These are phyloP conservation scores for Globisporangium echinulatum DNA, from an alignment of 352 stramenopile genomes.

Conservation along the genomic window DNA sequence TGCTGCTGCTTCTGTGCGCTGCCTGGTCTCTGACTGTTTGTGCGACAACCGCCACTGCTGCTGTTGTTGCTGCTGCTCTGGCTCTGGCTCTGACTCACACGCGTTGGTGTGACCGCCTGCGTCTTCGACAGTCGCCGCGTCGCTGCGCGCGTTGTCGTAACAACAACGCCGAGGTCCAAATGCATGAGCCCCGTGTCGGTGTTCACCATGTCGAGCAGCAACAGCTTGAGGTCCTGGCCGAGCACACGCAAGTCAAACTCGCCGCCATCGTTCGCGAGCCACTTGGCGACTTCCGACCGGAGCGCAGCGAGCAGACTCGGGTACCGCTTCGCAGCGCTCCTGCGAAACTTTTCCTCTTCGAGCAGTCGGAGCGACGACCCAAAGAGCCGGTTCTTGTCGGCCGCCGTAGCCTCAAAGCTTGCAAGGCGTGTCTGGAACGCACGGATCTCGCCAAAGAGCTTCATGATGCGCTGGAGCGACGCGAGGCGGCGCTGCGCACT, in stretches of 20 bases:
- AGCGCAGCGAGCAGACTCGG: constrained; percentile 41
- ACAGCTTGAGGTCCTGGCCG: constrained; percentile 61
- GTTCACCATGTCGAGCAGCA: constrained; percentile 79
- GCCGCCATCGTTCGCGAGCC: constrained; percentile 60
- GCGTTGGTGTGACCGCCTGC: constrained; percentile 14
- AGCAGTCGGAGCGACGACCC: constrained; percentile 65
- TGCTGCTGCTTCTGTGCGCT: too few relatives aligned
- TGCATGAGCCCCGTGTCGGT: constrained; percentile 81
- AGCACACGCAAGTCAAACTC: constrained; percentile 72
- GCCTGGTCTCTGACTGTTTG: too few relatives aligned
- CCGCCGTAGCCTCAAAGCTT: constrained; percentile 66
- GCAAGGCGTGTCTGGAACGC: constrained; percentile 73
- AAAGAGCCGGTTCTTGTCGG: constrained; percentile 66
- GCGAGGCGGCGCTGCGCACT: constrained; percentile 50
- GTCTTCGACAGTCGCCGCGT: constrained; percentile 34
- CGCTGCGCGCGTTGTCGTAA: constrained; percentile 21
- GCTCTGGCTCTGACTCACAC: too few relatives aligned
- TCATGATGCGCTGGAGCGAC: constrained; percentile 79
- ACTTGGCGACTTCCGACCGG: constrained; percentile 66
- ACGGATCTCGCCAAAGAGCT: constrained; percentile 56
- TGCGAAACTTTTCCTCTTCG: constrained; percentile 75
- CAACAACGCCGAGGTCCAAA: constrained; percentile 53
- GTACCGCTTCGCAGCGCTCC: constrained; percentile 64
- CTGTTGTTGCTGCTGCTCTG: too few relatives aligned
- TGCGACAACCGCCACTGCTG: too few relatives aligned